Evolutionary conservation across 2,329 filamentous ascomycete species (phyloP), one percentile per base, ranked within the genome.

Genomic region (Knufia fluminis): DNA sequence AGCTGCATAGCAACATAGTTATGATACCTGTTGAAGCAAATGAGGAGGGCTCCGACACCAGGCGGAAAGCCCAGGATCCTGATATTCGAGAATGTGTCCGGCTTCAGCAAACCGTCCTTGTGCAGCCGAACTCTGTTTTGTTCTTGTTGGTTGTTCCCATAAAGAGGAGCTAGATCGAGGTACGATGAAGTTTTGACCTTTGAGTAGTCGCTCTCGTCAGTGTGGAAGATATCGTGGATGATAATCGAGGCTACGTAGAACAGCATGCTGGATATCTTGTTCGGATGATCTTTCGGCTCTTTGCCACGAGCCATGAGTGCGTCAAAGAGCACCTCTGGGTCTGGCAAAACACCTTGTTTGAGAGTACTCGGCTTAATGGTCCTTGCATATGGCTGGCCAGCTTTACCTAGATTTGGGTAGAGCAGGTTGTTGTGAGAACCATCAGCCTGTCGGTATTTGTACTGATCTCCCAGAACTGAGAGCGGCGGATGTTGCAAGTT

Each of bases 181-280:
- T 86, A 86, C 0, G 82, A 85, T 0, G 82, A 85, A 0, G 79
- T 85, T 54, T 79, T 73, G 0, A 78, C 82, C 52, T 74, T 78
- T 50, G 75, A 76, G 60, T 72, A 75, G 60, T 86, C 78, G 7
- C 66, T 68, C 26, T 78, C 75, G 56, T 76, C 77, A 1, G 80
- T 83, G n/a, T 76, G 71, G 66, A 83, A 83, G 47, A 80, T 68
- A 57, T 70, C 69, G 53, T 75, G 73, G 42, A 74, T 76, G 55
- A 77, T 75, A 59, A 87, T 83, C 3, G 80, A 77, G 0, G 82
- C 83, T 24, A 84, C 68, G 57, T 86, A 86, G 63, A 85, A 85
- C 9, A 87, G 68, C 71, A 85, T 79, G 57, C 79, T 81, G 0
- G 82, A 86, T 35, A 86, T 77, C 7, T 77, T 73, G 41, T 81